These are phyloP conservation scores for Emmonsiellopsis sp. DNA, from an alignment of 2,329 filamentous ascomycete species.

Conservation along the genomic window DNA sequence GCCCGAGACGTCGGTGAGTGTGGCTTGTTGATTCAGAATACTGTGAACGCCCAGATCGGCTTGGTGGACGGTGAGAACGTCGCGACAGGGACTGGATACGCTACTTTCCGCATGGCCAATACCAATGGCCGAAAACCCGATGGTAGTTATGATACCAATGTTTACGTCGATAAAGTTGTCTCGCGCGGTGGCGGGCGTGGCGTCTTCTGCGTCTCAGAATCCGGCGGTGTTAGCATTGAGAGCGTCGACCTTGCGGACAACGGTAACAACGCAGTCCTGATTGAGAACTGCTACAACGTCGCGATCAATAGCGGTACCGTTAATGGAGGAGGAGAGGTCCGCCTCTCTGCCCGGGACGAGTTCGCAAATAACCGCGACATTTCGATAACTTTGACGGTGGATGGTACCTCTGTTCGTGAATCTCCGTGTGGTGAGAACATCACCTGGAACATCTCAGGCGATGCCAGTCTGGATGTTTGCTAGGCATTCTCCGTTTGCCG, in stretches of 20 bases:
- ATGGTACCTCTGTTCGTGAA: constrained; percentile 44
- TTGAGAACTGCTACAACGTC: constrained; percentile 53
- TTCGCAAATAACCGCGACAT: constrained; percentile 47
- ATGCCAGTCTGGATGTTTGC: constrained; percentile 35
- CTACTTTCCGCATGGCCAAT: constrained; percentile 49
- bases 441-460: constrained; percentile 41
- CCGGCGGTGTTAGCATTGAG: constrained; percentile 43
- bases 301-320: constrained; percentile 43
- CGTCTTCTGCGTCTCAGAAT: constrained; percentile 49
- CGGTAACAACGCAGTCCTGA: constrained; percentile 47
- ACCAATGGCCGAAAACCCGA: constrained; percentile 42
- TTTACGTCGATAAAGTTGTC: constrained; percentile 44
- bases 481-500: constrained; percentile 11
- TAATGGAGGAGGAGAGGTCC: constrained; percentile 47
- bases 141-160: constrained; percentile 44
- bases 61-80: constrained; percentile 50
- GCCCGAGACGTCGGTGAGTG: constrained; percentile 46
- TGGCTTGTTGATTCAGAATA: constrained; percentile 47
- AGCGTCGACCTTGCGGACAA: constrained; percentile 43
- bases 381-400: constrained; percentile 40
- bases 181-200: constrained; percentile 49
- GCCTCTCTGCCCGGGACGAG: constrained; percentile 43
- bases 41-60: constrained; percentile 43
- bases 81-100: constrained; percentile 44
- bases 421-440: constrained; percentile 46